These are phyloP conservation scores for Amanita inopinata DNA, from an alignment of 768 basidiomycete species.

Conservation along the genomic window DNA sequence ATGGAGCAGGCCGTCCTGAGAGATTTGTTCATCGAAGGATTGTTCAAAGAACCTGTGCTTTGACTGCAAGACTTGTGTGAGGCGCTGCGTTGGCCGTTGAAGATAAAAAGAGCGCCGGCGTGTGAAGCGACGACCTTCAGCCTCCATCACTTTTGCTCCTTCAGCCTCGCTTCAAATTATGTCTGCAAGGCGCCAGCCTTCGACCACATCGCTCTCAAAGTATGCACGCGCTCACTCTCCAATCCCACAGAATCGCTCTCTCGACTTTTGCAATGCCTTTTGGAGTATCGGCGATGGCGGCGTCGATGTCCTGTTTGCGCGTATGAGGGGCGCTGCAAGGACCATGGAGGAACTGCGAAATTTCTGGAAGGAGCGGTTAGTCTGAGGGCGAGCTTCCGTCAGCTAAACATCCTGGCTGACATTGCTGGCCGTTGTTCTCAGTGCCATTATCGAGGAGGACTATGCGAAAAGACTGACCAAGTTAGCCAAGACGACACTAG, in stretches of 20 bases:
- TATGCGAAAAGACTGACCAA: constrained; percentile 81
- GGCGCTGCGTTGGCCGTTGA: no score
- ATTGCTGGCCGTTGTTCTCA: constrained; percentile 22
- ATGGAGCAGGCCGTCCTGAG: no score
- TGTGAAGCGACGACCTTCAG: constrained; percentile 7
- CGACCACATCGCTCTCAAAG: constrained; percentile 70
- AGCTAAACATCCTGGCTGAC: constrained; percentile 4
- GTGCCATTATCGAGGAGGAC: constrained; percentile 88
- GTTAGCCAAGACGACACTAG: constrained; percentile 66
- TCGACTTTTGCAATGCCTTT: constrained; percentile 96
- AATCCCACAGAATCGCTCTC: constrained; percentile 34
- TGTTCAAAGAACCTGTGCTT: no score
- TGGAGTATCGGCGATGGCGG: constrained; percentile 87
- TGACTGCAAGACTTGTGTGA: no score
- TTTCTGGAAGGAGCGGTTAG: constrained; percentile 93
- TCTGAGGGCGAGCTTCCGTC: constrained; percentile 9
- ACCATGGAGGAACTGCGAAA: constrained; percentile 82
- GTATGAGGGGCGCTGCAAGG: constrained; percentile 77
- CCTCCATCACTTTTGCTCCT: not conserved
- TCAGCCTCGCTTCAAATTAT: constrained; percentile 22
- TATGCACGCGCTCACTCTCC: constrained; percentile 54
- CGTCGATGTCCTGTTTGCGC: constrained; percentile 82
- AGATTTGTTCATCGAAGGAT: no score
- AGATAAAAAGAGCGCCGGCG: no score
- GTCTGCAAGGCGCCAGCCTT: constrained; percentile 72